These are phyloP conservation scores for Marasmius tenuissimus DNA, from an alignment of 1,284 basidiomycete species.

Conservation along the genomic window DNA sequence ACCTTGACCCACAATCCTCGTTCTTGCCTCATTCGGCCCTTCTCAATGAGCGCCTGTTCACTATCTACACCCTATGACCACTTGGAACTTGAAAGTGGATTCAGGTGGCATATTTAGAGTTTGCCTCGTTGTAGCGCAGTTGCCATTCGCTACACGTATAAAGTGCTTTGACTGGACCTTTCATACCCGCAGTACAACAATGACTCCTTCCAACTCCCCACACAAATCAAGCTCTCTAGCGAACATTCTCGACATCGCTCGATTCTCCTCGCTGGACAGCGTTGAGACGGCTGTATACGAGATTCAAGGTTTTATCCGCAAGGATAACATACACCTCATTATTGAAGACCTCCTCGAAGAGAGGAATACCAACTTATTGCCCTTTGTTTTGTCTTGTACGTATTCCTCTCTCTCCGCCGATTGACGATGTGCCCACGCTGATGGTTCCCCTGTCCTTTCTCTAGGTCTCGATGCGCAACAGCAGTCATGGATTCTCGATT, in stretches of 20 bases:
- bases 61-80: not conserved
- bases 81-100: not conserved
- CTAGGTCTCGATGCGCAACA: constrained; percentile 7
- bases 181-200: not conserved
- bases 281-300: constrained; percentile 6
- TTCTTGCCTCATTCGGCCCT: no score
- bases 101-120: not conserved
- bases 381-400: constrained; percentile 12
- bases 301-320: constrained; percentile 1
- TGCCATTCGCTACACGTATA: not conserved
- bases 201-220: not conserved
- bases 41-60: not conserved
- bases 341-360: constrained; percentile 5
- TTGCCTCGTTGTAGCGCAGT: constrained; percentile 4
- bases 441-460: no score
- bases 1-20: no score
- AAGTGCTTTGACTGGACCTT: not conserved
- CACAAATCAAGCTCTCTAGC: not conserved
- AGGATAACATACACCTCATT: not conserved
- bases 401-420: not conserved
- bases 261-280: constrained; percentile 3
- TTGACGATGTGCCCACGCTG: not conserved
- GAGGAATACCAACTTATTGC: constrained; percentile 2
- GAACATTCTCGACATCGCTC: constrained; percentile 3
- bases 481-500: not conserved